Evolutionary conservation across 2,329 filamentous ascomycete genomes (phyloP).

Genomic region (Apiospora pterosperma): DNA sequence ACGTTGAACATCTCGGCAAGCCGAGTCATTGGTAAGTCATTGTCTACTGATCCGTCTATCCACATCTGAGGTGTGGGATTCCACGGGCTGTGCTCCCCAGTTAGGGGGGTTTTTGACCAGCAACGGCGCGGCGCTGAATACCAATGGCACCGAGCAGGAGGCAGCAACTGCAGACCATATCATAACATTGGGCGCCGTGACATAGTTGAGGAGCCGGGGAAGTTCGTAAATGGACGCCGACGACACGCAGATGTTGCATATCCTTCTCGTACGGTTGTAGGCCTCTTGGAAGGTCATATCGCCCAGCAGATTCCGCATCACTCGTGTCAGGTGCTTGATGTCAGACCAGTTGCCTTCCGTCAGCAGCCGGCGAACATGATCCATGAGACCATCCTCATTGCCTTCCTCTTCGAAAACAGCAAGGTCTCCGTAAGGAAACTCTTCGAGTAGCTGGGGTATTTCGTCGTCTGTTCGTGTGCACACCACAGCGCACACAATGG

Average conservation of each 20-base stretch:
- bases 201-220: slow-evolving; percentile 83
- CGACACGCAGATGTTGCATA: slow-evolving; percentile 92
- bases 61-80: slow-evolving; percentile 80
- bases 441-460: slow-evolving; percentile 63
- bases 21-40: slow-evolving; percentile 86
- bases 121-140: slow-evolving; percentile 77
- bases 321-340: slow-evolving; percentile 73
- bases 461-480: slow-evolving; percentile 77
- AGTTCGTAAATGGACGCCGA: slow-evolving; percentile 84
- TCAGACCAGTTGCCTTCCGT: slow-evolving; percentile 85
- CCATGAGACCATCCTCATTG: slow-evolving; percentile 58
- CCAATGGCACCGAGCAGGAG: slow-evolving; percentile 85
- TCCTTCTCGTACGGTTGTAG: slow-evolving; percentile 88
- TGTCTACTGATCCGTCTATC: slow-evolving; percentile 94
- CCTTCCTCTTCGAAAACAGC: slow-evolving; percentile 70
- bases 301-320: slow-evolving; percentile 78
- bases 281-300: slow-evolving; percentile 95
- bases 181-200: slow-evolving; percentile 89
- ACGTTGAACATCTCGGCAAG: slow-evolving; percentile 96
- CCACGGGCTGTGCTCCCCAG: slow-evolving; percentile 76
- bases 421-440: slow-evolving; percentile 77
- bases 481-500: slow-evolving; percentile 78
- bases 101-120: slow-evolving; percentile 80
- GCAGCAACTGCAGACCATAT: slow-evolving; percentile 97
- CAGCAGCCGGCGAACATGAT: slow-evolving; percentile 68